Evolutionary conservation across 192 early-diverging fungal species (phyloP).

Genomic region (Haplosporangium gracile): DNA sequence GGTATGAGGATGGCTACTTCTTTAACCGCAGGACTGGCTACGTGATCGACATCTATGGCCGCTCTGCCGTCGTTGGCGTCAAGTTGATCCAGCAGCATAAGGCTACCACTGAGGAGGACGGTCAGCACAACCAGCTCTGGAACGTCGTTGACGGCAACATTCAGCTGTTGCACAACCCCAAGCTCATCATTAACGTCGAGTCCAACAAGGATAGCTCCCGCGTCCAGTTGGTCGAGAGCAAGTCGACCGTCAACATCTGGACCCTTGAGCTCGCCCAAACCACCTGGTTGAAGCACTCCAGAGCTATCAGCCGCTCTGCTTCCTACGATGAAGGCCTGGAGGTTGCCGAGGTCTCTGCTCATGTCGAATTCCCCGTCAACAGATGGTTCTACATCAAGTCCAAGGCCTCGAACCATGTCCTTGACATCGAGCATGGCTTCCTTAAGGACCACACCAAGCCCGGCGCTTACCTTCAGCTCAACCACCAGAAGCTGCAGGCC

Average conservation of each 20-base stretch:
- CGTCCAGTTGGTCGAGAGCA: slow-evolving; percentile 50
- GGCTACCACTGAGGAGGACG: slow-evolving; percentile 44
- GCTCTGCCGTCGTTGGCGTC: slow-evolving; percentile 48
- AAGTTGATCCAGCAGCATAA: slow-evolving; percentile 54
- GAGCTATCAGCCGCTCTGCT: slow-evolving; percentile 6
- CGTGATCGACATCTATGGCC: slow-evolving; percentile 52
- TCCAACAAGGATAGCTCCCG: slow-evolving; percentile 46
- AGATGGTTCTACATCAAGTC: slow-evolving; percentile 57
- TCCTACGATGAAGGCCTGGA: slow-evolving; percentile 29
- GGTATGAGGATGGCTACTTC: slow-evolving; percentile 53
- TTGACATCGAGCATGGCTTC: slow-evolving; percentile 52
- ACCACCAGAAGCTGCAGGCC: slow-evolving; percentile 39
- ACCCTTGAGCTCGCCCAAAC: slow-evolving; percentile 37
- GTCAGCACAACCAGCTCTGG: slow-evolving; percentile 48
- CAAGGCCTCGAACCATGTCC: slow-evolving; percentile 41
- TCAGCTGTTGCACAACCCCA: slow-evolving; percentile 38
- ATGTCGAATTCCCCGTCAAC: slow-evolving; percentile 20
- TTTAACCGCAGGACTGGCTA: slow-evolving; percentile 50
- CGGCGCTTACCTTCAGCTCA: slow-evolving; percentile 43
- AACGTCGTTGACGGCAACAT: slow-evolving; percentile 44
- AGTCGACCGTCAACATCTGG: slow-evolving; percentile 34
- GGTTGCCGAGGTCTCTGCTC: slow-evolving; percentile 27
- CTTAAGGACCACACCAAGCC: slow-evolving; percentile 53
- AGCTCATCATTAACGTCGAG: slow-evolving; percentile 36
- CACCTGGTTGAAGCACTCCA: slow-evolving; percentile 19